Base-by-base conservation (phyloP, 768 basidiomycete genomes). In the Coprinopsis marcescibilis region DNA sequence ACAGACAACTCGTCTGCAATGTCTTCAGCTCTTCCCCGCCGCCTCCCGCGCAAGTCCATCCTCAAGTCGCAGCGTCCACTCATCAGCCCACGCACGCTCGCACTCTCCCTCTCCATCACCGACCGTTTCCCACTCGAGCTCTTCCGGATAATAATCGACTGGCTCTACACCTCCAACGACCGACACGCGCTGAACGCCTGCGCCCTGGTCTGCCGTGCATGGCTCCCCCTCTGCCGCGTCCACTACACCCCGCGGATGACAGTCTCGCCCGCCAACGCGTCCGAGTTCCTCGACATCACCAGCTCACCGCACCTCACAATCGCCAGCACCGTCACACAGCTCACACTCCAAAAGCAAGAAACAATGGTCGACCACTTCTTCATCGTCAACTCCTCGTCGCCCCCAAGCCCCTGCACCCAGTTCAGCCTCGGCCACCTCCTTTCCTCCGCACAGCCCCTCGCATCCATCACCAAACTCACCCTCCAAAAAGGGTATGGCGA, bases 131-230 rank as follows among this genome's bases (percentile, higher is more conserved):
- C 46, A 11, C n/a, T 48, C 4, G 46, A 48, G 17, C 46, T 48
- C 34, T 29, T 48, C 38, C 17, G 39, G 30, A 6, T 48, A 20
- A 21, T 48, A 17, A 40, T 48, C 39, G 38, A 48, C 14, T 30
- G 21, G 12, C 27, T 41, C 20, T n/a, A 34, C 32, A 12, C 29
- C 38, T 35, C 40, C 20, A 26, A 51, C 24, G 45, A 56, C 41
- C 29, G 36, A 14, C 15, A 14, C n/a, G 29, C 54, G 21, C 46
- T 60, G 12, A 34, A 48, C 20, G 43, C 46, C 13, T 62, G 58
- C 43, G 52, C 55, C n/a, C 30, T 58, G 24, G 60, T 61, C 14
- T 61, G 57, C 35, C 48, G 46, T n/a, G 51, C 53, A 10, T 61
- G 60, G 60, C 26, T 57, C 5, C 57, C 57, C 26, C 19, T 49